phyloP scores from a whole-genome alignment of 495 filamentous ascomycete species.

The Penicillium angulare region DNA sequence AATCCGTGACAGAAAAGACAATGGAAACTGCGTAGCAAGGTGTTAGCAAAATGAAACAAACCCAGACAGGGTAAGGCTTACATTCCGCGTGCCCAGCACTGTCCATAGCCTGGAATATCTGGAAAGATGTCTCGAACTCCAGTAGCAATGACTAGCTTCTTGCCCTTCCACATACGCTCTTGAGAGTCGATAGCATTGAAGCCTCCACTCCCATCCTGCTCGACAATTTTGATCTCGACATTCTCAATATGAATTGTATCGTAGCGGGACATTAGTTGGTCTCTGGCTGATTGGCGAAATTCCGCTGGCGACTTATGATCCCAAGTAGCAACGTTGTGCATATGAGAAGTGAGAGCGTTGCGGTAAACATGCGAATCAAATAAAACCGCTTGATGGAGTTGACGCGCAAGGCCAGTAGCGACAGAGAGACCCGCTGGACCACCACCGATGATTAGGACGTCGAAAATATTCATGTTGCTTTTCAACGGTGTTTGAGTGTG shows the following conservation, averaged over 20 bases:
- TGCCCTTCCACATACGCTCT: neutral
- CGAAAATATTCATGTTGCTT: conserved; percentile 23
- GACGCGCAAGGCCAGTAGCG: conserved; percentile 48
- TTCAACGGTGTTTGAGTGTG: no score
- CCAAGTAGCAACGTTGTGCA: conserved; percentile 53
- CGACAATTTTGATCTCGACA: conserved; percentile 19
- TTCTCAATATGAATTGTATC: conserved; percentile 35
- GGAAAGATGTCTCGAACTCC: conserved; percentile 38
- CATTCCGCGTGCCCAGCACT: conserved; percentile 30
- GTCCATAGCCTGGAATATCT: conserved; percentile 32
- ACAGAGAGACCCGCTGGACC: conserved; percentile 55
- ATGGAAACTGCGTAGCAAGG: conserved; percentile 35
- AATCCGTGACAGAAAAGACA: conserved; percentile 50
- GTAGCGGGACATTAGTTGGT: conserved; percentile 46
- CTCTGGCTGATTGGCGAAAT: conserved; percentile 35
- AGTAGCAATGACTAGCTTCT: conserved; percentile 43
- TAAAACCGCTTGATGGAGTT: conserved; percentile 43
- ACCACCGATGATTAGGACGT: conserved; percentile 56
- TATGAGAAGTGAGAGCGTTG: conserved; percentile 40
- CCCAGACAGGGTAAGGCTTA: conserved; percentile 12
- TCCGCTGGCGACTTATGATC: conserved; percentile 44
- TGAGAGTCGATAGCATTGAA: conserved; percentile 40
- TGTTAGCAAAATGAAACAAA: conserved; percentile 1
- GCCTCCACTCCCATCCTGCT: conserved; percentile 17
- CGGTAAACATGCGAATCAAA: conserved; percentile 52